Base-by-base conservation (phyloP, 2,329 filamentous ascomycete genomes). In the Pseudocercospora musae region DNA sequence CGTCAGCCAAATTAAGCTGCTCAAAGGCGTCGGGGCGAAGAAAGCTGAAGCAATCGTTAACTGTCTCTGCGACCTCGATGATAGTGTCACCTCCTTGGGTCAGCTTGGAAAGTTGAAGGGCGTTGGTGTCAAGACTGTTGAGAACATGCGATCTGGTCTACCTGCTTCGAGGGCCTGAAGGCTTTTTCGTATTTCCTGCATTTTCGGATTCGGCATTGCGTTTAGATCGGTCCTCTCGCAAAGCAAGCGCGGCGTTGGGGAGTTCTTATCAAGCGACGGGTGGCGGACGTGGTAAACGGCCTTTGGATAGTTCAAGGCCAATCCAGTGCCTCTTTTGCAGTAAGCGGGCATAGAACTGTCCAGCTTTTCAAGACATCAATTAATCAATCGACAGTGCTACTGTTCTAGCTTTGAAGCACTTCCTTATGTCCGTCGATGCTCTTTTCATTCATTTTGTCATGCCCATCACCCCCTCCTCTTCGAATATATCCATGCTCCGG, bases 1-100 rank as follows among this genome's bases (percentile, higher is more conserved):
- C 64, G 76, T 89, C 18, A 78, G 78, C 13, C 80, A 84, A 71
- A 92, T 92, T 75, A 84, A 84, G 70, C 78, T 84, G 2, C 80
- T 92, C 1, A 86, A 86, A 42, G 89, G 89, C 1, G 87, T 92
- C 10, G 90, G 89, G 0, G 81, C 85, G 1, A 92, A 91, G 78
- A 89, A 88, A 74, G 89, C 89, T 2, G 79, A 82, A 62, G 77
- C 76, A 10, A 83, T 83, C 40, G 80, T 82, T 0, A 78, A 79
- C 42, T 79, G 76, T 63, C 67, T 83, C 11, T 76, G 79, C 31
- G 80, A 81, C 66, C 74, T 81, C 73, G 78, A 79, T n/a, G 65
- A 66, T 58, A 62, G 59, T 42, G 70, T 82, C 1, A 71, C 68
- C 20, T 78, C 78, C 62, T 60, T 83, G 29, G 76, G 75, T 29